A percentile compares a stretch with the other conserved stretches of the same genome.
phyloP scores from a whole-genome alignment of 768 basidiomycete genomes.

The Termitomyces titanicus region DNA sequence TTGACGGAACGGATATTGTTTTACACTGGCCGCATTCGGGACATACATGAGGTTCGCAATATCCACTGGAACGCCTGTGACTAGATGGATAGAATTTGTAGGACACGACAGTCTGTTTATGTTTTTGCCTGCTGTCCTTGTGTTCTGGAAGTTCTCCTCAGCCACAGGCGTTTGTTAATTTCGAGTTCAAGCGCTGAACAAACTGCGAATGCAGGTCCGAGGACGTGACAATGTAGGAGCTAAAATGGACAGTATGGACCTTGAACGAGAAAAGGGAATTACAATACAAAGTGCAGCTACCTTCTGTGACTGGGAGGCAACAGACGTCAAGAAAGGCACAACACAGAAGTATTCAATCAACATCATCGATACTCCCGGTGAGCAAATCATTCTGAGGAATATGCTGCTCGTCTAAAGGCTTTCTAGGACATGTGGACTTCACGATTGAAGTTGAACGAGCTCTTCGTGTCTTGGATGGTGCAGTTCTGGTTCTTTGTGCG shows the following conservation, averaged over 20 bases:
- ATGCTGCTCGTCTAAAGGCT: not conserved
- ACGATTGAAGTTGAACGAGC: conserved; percentile 99
- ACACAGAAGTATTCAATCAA: conserved; percentile 90
- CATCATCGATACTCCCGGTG: conserved; percentile 98
- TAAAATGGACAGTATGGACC: conserved; percentile 99
- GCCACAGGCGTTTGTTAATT: conserved; percentile 17
- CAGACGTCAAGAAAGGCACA: conserved; percentile 50
- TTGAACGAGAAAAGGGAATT: conserved; percentile 98
- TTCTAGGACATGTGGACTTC: conserved; percentile 93
- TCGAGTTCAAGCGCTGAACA: not conserved
- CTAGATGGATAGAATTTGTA: conserved; percentile 5
- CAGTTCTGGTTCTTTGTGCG: conserved; percentile 93
- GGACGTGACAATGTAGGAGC: conserved; percentile 95
- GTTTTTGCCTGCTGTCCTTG: conserved; percentile 1
- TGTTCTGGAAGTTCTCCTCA: conserved; percentile 14
- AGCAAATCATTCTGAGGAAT: conserved; percentile 9
- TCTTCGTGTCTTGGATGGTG: conserved; percentile 93
- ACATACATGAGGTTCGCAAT: conserved; percentile 88
- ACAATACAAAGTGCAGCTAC: conserved; percentile 99
- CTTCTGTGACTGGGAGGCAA: conserved; percentile 93
- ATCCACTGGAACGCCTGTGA: conserved; percentile 17
- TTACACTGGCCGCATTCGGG: conserved; percentile 93
- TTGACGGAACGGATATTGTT: conserved; percentile 93
- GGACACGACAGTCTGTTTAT: conserved; percentile 5
- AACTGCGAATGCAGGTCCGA: conserved; percentile 57